These are phyloP conservation scores for Urochloa ruziziensis DNA, from an alignment of 176 grass and related monocot genomes.

Conservation along the genomic window DNA sequence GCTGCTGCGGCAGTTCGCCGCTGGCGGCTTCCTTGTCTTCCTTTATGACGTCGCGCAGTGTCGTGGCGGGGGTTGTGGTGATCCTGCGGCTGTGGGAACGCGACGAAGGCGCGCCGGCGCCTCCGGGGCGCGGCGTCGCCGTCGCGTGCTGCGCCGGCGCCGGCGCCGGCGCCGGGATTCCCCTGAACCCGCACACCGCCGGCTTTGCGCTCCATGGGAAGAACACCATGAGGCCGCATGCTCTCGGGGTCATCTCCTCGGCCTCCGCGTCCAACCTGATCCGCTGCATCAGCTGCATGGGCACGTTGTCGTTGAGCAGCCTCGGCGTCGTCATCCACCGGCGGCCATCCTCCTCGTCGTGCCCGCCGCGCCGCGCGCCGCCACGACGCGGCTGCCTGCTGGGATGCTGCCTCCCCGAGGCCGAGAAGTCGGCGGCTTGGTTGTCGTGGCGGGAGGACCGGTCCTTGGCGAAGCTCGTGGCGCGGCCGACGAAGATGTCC, in stretches of 20 bases:
- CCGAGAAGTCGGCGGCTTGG: constrained; percentile 16
- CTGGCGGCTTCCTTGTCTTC: constrained; percentile 4
- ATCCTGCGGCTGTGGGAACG: constrained; percentile 8
- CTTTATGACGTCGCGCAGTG: constrained; percentile 23
- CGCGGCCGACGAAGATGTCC: constrained; percentile 48
- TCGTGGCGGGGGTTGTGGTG: background rate
- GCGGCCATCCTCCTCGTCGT: constrained; percentile 9
- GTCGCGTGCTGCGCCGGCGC: background rate
- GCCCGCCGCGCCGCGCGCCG: constrained; percentile 8
- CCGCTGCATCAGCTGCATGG: constrained; percentile 33
- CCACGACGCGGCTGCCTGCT: constrained; percentile 16
- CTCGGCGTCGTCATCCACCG: background rate
- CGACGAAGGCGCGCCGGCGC: background rate
- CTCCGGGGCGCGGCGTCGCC: background rate
- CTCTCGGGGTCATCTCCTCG: constrained; percentile 57
- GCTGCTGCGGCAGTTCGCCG: constrained; percentile 14
- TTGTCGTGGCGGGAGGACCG: constrained; percentile 31
- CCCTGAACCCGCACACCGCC: constrained; percentile 45
- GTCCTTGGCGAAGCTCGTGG: constrained; percentile 72
- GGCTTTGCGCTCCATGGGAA: constrained; percentile 88
- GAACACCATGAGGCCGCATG: constrained; percentile 86
- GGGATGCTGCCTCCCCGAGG: constrained; percentile 26
- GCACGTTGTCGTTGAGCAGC: background rate
- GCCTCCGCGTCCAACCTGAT: constrained; percentile 30
- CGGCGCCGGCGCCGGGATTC: constrained; percentile 10